These are phyloP conservation scores for Cercospora zeina DNA, from an alignment of 2,329 filamentous ascomycete genomes.

Conservation along the genomic window DNA sequence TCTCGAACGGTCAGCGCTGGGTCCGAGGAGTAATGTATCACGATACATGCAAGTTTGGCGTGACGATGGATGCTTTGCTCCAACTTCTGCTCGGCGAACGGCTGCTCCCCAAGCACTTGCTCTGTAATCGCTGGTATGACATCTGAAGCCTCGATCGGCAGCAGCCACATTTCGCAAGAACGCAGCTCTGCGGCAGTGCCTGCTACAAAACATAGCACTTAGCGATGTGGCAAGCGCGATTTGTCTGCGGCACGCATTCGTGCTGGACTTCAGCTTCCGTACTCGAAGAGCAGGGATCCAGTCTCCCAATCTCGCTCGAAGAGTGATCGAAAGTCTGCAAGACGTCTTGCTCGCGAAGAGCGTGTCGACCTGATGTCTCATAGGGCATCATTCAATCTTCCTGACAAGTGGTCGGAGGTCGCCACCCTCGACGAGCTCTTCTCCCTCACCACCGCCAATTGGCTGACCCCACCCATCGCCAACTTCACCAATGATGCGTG, in stretches of 20 bases:
- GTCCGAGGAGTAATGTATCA: too few relatives aligned
- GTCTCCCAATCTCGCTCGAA: background rate
- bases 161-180: background rate
- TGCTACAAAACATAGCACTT: background rate
- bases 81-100: too few relatives aligned
- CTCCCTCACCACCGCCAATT: conserved; percentile 45
- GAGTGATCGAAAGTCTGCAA: background rate
- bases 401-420: conserved; percentile 52
- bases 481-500: conserved; percentile 76
- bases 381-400: conserved; percentile 44
- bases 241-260: background rate
- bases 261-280: background rate
- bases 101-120: too few relatives aligned
- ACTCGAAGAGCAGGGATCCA: background rate
- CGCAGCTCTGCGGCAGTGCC: background rate
- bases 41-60: too few relatives aligned
- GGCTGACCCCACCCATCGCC: conserved; percentile 62
- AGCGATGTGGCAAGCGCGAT: background rate
- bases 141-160: background rate
- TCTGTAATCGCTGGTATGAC: background rate
- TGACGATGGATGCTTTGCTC: too few relatives aligned
- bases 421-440: conserved; percentile 53
- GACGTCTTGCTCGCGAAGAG: background rate
- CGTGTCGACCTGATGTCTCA: background rate
- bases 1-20: too few relatives aligned